Evolutionary conservation across 371 early-diverging fungal genomes (phyloP).

Genomic region (Mortierella sp.): DNA sequence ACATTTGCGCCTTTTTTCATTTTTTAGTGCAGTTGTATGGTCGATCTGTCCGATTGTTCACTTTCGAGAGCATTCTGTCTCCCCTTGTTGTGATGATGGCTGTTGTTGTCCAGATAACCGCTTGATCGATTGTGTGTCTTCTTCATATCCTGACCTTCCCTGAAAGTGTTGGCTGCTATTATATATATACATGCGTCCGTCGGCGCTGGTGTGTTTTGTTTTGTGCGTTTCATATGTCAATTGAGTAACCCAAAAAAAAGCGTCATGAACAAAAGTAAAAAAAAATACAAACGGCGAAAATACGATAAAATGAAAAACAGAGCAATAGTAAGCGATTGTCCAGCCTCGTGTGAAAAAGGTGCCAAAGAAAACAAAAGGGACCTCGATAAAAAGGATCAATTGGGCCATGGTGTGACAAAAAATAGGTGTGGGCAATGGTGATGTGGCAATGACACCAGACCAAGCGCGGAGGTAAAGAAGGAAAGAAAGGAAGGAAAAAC

Average conservation of each 20-base stretch:
- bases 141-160: not conserved
- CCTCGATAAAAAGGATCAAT: conserved; percentile 4
- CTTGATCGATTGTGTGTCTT: not conserved
- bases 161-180: not conserved
- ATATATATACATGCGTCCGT: not conserved
- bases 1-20: conserved; percentile 4
- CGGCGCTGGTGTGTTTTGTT: not conserved
- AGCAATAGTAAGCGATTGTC: conserved; percentile 6
- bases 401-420: conserved; percentile 3
- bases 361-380: not conserved
- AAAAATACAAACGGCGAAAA: conserved; percentile 6
- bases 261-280: conserved; percentile 6
- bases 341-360: conserved; percentile 16
- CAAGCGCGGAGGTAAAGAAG: not conserved
- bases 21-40: not conserved
- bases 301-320: conserved; percentile 17
- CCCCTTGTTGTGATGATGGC: not conserved
- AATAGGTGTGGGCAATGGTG: not conserved
- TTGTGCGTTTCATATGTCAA: conserved; percentile 1
- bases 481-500: not conserved
- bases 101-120: not conserved
- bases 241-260: conserved; percentile 7
- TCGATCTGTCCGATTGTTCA: not conserved
- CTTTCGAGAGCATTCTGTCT: conserved; percentile 13
- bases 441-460: not conserved